phyloP scores from a whole-genome alignment of 2,329 filamentous ascomycete genomes.

The Teratosphaeria epicoccoides region DNA sequence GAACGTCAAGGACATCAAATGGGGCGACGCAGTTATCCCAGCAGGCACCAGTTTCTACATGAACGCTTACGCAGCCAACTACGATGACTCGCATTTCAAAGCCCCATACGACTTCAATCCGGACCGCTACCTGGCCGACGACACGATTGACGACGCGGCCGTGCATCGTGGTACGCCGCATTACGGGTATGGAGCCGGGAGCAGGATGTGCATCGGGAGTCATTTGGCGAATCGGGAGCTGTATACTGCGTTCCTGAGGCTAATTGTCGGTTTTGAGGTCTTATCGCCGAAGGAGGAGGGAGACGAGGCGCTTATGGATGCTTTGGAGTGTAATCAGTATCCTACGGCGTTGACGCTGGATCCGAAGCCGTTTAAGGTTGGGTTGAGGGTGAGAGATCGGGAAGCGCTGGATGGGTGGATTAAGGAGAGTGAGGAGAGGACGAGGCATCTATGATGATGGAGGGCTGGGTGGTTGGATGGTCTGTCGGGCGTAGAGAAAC shows the following conservation, averaged over 20 bases:
- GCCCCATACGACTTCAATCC: slow-evolving; percentile 54
- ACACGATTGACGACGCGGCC: slow-evolving; percentile 31
- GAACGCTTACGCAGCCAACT: slow-evolving; percentile 66
- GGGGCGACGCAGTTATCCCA: slow-evolving; percentile 56
- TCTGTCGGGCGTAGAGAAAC: too few species aligned
- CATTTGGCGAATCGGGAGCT: slow-evolving; percentile 32
- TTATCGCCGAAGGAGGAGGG: slow-evolving; percentile 29
- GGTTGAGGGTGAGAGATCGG: slow-evolving; percentile 35
- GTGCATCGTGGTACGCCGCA: slow-evolving; percentile 35
- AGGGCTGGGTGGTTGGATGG: too few species aligned
- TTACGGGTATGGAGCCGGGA: slow-evolving; percentile 38
- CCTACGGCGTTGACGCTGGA: slow-evolving; percentile 41
- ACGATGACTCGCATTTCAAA: slow-evolving; percentile 59
- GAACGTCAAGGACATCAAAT: slow-evolving; percentile 62
- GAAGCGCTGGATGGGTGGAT: slow-evolving; percentile 37
- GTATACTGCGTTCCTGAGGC: slow-evolving; percentile 38
- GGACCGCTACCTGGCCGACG: slow-evolving; percentile 55
- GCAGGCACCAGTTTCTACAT: slow-evolving; percentile 72
- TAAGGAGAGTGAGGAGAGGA: slow-evolving; percentile 36
- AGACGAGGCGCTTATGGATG: slow-evolving; percentile 36
- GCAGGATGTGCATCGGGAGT: slow-evolving; percentile 31
- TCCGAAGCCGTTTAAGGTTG: slow-evolving; percentile 41
- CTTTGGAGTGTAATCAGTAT: slow-evolving; percentile 35
- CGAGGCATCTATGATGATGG: slow-evolving; percentile 26
- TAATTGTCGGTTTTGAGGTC: slow-evolving; percentile 39